Conservation (phyloP, 176 grass and related monocot species). For the Typha latifolia region DNA sequence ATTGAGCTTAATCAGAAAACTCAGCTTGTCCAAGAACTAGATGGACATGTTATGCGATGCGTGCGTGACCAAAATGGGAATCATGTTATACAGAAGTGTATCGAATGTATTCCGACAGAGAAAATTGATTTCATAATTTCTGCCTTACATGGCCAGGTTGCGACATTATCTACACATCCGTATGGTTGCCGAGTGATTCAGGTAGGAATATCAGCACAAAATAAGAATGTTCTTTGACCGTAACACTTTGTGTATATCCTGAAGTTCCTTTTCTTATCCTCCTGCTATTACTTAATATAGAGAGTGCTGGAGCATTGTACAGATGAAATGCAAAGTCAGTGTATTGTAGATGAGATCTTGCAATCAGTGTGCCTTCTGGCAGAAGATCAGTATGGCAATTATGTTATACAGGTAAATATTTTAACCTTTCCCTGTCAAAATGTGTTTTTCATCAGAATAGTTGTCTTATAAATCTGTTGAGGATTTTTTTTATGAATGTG, state of each 20-base stretch:
- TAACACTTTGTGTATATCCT: conserved; percentile 6
- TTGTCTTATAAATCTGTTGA: background rate
- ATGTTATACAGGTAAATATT: conserved; percentile 80
- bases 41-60: conserved; percentile 85
- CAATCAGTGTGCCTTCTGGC: conserved; percentile 76
- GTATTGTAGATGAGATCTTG: conserved; percentile 97
- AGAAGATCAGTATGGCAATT: conserved; percentile 99
- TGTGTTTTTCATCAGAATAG: background rate
- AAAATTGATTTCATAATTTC: conserved; percentile 80
- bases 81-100: conserved; percentile 99
- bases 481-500: background rate
- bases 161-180: conserved; percentile 79
- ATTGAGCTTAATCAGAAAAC: conserved; percentile 91
- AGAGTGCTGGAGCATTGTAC: conserved; percentile 92
- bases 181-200: conserved; percentile 99
- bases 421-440: conserved; percentile 1
- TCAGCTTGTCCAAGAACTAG: conserved; percentile 73
- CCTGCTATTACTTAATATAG: conserved; percentile 21
- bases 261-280: conserved; percentile 11
- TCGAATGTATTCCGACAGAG: conserved; percentile 79
- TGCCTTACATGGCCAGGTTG: conserved; percentile 81
- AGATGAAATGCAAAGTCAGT: conserved; percentile 65
- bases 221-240: background rate
- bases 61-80: conserved; percentile 98
- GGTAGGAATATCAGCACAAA: conserved; percentile 26